A percentile compares a stretch with the other conserved stretches of the same genome.
Conservation (phyloP, 2,329 filamentous ascomycete genomes). For the Penicillium verrucosum region DNA sequence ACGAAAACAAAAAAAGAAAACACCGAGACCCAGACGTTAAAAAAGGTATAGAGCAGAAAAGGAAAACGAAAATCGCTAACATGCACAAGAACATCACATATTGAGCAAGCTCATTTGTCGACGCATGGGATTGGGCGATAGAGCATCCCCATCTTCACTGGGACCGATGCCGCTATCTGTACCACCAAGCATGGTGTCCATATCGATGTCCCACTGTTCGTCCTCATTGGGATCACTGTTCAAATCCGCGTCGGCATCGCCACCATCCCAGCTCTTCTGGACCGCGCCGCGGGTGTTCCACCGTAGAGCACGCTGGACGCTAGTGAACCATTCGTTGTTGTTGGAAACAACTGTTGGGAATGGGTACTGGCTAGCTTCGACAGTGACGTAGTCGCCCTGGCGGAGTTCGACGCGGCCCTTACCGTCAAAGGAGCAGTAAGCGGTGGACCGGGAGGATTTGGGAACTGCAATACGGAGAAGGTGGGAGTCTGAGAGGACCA, state of each 20-base stretch:
- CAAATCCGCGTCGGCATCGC: constrained; percentile 32
- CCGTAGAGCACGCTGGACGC: constrained; percentile 81
- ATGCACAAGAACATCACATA: constrained; percentile 43
- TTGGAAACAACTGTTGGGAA: constrained; percentile 94
- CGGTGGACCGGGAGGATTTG: constrained; percentile 78
- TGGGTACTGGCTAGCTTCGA: constrained; percentile 92
- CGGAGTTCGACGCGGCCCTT: constrained; percentile 92
- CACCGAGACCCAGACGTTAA: background rate
- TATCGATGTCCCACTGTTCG: constrained; percentile 90
- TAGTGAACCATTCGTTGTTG: constrained; percentile 93
- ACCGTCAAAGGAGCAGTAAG: constrained; percentile 96
- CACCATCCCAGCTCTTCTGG: constrained; percentile 75
- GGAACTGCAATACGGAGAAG: constrained; percentile 86
- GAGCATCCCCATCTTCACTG: constrained; percentile 64
- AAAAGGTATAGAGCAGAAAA: constrained; percentile 10
- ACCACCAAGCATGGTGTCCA: constrained; percentile 55
- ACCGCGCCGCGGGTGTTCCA: constrained; percentile 93
- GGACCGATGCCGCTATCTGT: constrained; percentile 50
- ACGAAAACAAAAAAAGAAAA: background rate
- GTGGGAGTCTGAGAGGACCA: constrained; percentile 95
- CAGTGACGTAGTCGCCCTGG: constrained; percentile 92
- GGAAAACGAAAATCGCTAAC: constrained; percentile 8
- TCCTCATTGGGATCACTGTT: constrained; percentile 51
- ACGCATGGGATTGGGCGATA: constrained; percentile 62
- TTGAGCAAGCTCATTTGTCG: constrained; percentile 72